Evolutionary conservation across 345 rosid species (phyloP), one percentile per base, ranked within the genome.

Genomic region (Gossypium ekmanianum): DNA sequence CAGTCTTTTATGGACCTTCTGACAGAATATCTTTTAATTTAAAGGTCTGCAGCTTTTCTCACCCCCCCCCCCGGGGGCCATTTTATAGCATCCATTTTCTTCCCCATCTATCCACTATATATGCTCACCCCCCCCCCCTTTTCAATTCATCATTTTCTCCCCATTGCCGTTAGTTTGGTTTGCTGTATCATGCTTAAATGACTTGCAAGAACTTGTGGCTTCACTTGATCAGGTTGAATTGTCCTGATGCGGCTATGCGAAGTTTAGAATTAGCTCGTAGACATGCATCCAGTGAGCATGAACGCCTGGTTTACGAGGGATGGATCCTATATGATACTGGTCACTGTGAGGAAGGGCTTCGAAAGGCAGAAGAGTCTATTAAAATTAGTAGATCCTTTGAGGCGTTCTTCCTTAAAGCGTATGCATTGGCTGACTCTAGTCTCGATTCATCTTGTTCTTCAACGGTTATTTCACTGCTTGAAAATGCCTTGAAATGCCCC

Each of bases 271-370:
- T 91, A 84, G 99, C 99, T 1, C 88, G 97, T 16, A 87, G 87
- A 69, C 93, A 91, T 86, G 98, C 98, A 74, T 84, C 93, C 9
- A 84, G 88, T 77, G 97, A 90, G 44, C 96, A 95, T 16, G 99
- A 95, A 62, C 93, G 93, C 41, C 83, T 93, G 69, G 98, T 95
- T 22, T 95, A 95, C 55, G 99, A 93, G 82, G 98, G 98, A 70
- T 94, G 98, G 98, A 94, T 94, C 78, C 85, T 94, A 78, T 95
- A 95, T 75, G 99, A 95, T 78, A 93, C 98, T 0, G 97, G 98
- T 64, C 96, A 95, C 76, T 93, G 94, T 68, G 93, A 95, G 73
- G 97, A 93, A 87, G 98, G 99, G 65, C 91, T 93, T 73, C 87
- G 71, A 76, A 95, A 91, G 82, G 98, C 99, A 2, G 97, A 95